phyloP scores from a whole-genome alignment of 345 rosid species.

The Hirschfeldia incana region DNA sequence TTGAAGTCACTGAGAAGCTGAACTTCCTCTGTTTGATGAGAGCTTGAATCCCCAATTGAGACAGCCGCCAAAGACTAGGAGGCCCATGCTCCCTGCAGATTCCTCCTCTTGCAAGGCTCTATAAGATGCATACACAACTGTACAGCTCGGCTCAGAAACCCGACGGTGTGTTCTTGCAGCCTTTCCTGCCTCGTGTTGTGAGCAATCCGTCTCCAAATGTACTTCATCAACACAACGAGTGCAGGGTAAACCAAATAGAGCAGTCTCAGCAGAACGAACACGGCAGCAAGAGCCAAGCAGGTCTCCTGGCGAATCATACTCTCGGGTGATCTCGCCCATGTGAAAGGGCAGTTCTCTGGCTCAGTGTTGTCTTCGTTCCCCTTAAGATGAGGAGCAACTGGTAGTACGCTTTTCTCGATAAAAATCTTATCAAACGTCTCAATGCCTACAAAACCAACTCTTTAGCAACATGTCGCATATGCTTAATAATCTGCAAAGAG shows the following conservation, averaged over 20 bases:
- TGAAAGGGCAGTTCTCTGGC: slow-evolving; percentile 82
- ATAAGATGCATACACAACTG: slow-evolving; percentile 57
- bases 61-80: slow-evolving; percentile 94
- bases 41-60: slow-evolving; percentile 81
- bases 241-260: slow-evolving; percentile 58
- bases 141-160: slow-evolving; percentile 55
- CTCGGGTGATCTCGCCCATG: slow-evolving; percentile 98
- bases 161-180: slow-evolving; percentile 62
- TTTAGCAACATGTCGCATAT: no score
- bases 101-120: slow-evolving; percentile 77
- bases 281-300: slow-evolving; percentile 66
- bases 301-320: slow-evolving; percentile 82
- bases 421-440: slow-evolving; percentile 45
- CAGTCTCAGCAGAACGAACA: slow-evolving; percentile 67
- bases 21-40: slow-evolving; percentile 53
- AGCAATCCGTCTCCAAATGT: slow-evolving; percentile 53
- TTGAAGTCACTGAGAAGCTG: slow-evolving; percentile 30
- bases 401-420: slow-evolving; percentile 40
- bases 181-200: slow-evolving; percentile 52
- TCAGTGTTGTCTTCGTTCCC: slow-evolving; percentile 54
- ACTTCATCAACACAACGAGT: slow-evolving; percentile 42
- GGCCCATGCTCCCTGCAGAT: slow-evolving; percentile 88
- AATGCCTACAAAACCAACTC: slow-evolving; percentile 19
- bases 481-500: no score
- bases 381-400: slow-evolving; percentile 43